Conservation (phyloP, 2,329 filamentous ascomycete species). For the Verticillium nubilum region DNA sequence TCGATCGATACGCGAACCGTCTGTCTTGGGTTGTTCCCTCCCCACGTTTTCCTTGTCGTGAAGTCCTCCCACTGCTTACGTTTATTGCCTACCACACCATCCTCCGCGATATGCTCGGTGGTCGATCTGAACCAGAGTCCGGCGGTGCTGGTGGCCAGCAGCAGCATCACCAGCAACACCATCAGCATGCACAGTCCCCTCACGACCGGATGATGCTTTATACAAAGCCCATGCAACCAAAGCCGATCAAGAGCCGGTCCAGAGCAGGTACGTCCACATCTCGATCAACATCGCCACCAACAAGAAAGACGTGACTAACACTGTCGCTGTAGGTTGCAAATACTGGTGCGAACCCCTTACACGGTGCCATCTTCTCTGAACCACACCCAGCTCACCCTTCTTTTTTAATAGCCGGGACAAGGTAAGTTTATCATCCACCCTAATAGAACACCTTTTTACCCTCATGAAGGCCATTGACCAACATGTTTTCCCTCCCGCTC, state of each 20-base stretch:
- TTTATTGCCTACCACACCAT: not conserved
- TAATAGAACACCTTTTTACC: too few species aligned
- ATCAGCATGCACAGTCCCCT: not conserved
- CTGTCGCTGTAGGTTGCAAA: conserved; percentile 6
- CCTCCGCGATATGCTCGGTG: not conserved
- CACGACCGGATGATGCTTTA: conserved; percentile 7
- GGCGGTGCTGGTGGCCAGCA: not conserved
- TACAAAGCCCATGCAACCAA: conserved; percentile 10
- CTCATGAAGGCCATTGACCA: not conserved
- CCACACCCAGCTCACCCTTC: not conserved
- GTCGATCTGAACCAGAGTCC: not conserved
- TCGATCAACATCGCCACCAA: not conserved
- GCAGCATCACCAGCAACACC: not conserved
- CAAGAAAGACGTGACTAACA: conserved; percentile 3
- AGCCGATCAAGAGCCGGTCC: conserved; percentile 12
- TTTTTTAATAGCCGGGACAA: conserved; percentile 8
- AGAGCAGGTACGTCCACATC: conserved; percentile 10
- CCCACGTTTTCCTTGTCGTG: not conserved
- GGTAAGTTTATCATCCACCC: too few species aligned
- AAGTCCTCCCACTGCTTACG: not conserved
- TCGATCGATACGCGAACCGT: not conserved
- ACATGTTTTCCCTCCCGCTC: not conserved
- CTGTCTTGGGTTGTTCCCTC: not conserved
- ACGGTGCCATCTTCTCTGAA: not conserved
- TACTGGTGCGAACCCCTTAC: conserved; percentile 7